A percentile compares a stretch with the other conserved stretches of the same genome.
Evolutionary conservation across 1,139 yeast genomes (phyloP).

Genomic region (Candida sanyaensis): DNA sequence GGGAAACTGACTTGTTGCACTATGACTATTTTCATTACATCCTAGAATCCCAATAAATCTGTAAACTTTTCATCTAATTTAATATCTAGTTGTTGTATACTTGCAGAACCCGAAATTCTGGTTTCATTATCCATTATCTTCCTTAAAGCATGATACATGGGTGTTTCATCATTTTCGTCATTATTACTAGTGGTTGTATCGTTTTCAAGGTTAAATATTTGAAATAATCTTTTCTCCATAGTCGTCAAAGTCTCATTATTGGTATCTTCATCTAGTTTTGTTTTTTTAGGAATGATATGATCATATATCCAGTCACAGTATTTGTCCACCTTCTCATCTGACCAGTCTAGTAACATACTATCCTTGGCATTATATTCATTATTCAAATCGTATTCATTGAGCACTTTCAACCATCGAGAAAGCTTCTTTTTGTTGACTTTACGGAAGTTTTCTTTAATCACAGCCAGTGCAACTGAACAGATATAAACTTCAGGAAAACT

Average conservation of each 20-base stretch:
- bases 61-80: slow-evolving; percentile 6
- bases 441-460: slow-evolving; percentile 25
- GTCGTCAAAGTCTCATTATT: slow-evolving; percentile 22
- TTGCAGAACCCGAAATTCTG: not conserved
- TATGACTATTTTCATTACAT: not conserved
- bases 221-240: slow-evolving; percentile 36
- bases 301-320: slow-evolving; percentile 46
- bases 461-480: slow-evolving; percentile 24
- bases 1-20: no score
- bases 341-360: slow-evolving; percentile 38
- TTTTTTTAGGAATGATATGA: slow-evolving; percentile 28
- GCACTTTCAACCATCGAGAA: slow-evolving; percentile 24
- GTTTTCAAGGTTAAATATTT: slow-evolving; percentile 31
- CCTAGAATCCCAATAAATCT: slow-evolving; percentile 4
- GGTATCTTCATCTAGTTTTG: slow-evolving; percentile 16
- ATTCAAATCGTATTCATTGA: slow-evolving; percentile 21
- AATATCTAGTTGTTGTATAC: not conserved
- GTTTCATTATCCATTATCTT: slow-evolving; percentile 2
- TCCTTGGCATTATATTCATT: slow-evolving; percentile 22
- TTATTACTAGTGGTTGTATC: slow-evolving; percentile 4
- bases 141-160: slow-evolving; percentile 3
- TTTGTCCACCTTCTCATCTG: slow-evolving; percentile 34
- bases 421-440: slow-evolving; percentile 3
- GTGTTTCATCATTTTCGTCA: not conserved
- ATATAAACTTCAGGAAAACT: slow-evolving; percentile 33